Base-by-base conservation (phyloP, 2,329 filamentous ascomycete species). In the Aspergillus chevalieri region DNA sequence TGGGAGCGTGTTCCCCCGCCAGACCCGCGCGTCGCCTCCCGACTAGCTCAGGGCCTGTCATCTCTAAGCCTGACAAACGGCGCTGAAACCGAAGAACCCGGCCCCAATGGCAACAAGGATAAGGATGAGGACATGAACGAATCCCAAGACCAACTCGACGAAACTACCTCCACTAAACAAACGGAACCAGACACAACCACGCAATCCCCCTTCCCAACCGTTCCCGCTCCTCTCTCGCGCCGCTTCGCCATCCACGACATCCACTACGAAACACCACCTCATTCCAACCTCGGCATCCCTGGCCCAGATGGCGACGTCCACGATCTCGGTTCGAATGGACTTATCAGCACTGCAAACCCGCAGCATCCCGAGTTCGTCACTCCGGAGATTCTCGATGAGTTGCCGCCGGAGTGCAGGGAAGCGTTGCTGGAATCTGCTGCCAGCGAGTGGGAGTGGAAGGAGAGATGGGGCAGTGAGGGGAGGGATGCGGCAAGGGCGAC, bases 401-500 rank as follows among this genome's bases (percentile, higher is more conserved):
- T 77, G 21, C 73, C 74, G 1, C 54, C 62, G 1, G 71, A 75
- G 7, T 93, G 89, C 66, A 80, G 86, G 34, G 72, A 76, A 34
- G 86, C 87, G 0, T 90, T 95, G 54, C 76, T 89, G 46, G 74
- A 79, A 47, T 85, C 88, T 3, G 74, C 83, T 46, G 71, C 72
- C 9, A 76, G 78, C 48, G 88, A 95, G 67, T 67, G 71, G 52
- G 71, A 78, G 47, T 97, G 90, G 87, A 87, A 87, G 66, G 74
- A 70, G 28, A 79, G 78, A 54, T 95, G 90, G 89, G 80, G 80
- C 14, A 77, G 80, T 4, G 91, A 96, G 70, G 75, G 67, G 33
- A 69, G 77, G 8, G 80, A 81, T 61, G 77, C 76, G 4, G 49
- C 60, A 14, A 59, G 68, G 17, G 57, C 59, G 14, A 57, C 56